These are phyloP conservation scores for Tubosaeta sp. DNA, from an alignment of 768 basidiomycete genomes.

Conservation along the genomic window DNA sequence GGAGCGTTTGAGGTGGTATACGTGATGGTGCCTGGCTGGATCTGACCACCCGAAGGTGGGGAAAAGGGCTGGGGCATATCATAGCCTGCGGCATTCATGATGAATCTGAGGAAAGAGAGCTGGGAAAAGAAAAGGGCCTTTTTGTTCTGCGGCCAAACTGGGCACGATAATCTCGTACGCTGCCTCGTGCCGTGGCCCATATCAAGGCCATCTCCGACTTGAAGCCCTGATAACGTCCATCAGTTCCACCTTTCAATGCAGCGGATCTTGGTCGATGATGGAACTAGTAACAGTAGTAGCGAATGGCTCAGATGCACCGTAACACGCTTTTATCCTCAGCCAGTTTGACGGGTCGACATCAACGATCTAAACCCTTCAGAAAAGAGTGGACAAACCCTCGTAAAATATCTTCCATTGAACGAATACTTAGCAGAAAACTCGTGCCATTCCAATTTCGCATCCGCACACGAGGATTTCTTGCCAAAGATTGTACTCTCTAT, in stretches of 20 bases:
- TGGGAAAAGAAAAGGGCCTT: slow-evolving; percentile 4
- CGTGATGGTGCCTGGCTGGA: slow-evolving; percentile 64
- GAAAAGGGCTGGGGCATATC: slow-evolving; percentile 29
- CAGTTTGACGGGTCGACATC: too few species aligned
- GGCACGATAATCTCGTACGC: slow-evolving; percentile 14
- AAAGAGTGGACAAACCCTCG: too few species aligned
- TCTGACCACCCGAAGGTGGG: slow-evolving; percentile 36
- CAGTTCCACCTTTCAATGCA: background rate
- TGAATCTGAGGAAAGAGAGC: slow-evolving; percentile 11
- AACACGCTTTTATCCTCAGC: too few species aligned
- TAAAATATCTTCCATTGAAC: too few species aligned
- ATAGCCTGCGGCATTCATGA: slow-evolving; percentile 22
- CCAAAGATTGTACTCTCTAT: slow-evolving; percentile 28
- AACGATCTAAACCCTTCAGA: too few species aligned
- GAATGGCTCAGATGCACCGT: too few species aligned
- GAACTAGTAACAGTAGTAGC: too few species aligned
- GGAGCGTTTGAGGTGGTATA: slow-evolving; percentile 62
- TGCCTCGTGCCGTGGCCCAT: slow-evolving; percentile 30
- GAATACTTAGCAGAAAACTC: too few species aligned
- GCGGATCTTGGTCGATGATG: too few species aligned
- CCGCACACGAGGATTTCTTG: background rate
- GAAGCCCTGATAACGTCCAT: slow-evolving; percentile 6
- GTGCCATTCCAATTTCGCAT: too few species aligned
- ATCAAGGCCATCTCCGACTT: slow-evolving; percentile 32
- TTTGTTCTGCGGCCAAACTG: slow-evolving; percentile 16